These are phyloP conservation scores for Rhizopus delemar DNA, from an alignment of 371 early-diverging fungal genomes.

Conservation along the genomic window DNA sequence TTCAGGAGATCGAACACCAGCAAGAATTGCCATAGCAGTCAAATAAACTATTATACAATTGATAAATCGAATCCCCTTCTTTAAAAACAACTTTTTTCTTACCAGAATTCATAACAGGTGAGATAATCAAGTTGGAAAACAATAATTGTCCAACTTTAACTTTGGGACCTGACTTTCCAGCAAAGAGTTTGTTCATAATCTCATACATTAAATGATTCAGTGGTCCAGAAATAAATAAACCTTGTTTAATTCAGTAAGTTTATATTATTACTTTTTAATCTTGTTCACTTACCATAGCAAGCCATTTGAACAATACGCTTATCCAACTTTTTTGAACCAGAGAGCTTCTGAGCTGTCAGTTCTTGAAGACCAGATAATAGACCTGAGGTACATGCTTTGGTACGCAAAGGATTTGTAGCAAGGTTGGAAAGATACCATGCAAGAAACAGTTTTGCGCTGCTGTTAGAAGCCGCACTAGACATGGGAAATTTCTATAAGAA, in stretches of 20 bases:
- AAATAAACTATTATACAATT: slow-evolving; percentile 62
- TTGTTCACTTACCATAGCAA: slow-evolving; percentile 61
- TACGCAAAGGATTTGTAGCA: slow-evolving; percentile 67
- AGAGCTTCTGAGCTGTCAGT: slow-evolving; percentile 69
- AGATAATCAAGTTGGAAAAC: slow-evolving; percentile 69
- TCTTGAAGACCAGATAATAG: slow-evolving; percentile 78
- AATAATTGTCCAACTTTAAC: slow-evolving; percentile 65
- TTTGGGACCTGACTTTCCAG: slow-evolving; percentile 56
- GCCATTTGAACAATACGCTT: slow-evolving; percentile 80
- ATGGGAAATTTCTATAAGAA: too few species aligned
- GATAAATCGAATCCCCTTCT: too few species aligned
- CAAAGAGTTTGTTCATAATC: slow-evolving; percentile 64
- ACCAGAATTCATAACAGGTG: slow-evolving; percentile 81
- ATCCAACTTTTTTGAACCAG: slow-evolving; percentile 63
- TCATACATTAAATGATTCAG: slow-evolving; percentile 72
- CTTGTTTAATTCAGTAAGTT: slow-evolving; percentile 7
- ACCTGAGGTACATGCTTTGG: slow-evolving; percentile 82
- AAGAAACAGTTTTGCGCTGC: slow-evolving; percentile 41
- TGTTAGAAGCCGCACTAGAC: too few species aligned
- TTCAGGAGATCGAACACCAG: slow-evolving; percentile 62
- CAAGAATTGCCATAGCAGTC: slow-evolving; percentile 79
- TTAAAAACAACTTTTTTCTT: slow-evolving; percentile 1
- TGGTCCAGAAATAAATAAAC: slow-evolving; percentile 71
- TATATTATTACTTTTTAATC: too few species aligned
- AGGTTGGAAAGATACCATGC: slow-evolving; percentile 65